Conservation (phyloP, 139 green algal genomes). For the Micromonas commoda region DNA sequence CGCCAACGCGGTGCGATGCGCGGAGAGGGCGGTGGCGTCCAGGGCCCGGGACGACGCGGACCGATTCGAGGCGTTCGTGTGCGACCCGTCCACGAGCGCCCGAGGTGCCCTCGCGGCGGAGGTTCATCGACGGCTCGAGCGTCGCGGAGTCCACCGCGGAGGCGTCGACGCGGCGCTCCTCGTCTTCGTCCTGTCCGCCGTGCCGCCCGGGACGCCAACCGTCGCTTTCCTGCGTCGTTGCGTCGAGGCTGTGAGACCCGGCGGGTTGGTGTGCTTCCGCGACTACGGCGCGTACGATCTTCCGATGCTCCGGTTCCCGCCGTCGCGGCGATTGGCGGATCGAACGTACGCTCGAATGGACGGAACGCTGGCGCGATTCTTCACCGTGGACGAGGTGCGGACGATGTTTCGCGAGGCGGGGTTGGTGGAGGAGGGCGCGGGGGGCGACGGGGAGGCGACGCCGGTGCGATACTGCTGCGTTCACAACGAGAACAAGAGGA, state of each 20-base stretch:
- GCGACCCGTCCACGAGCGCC: constrained; percentile 1
- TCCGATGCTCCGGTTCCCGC: constrained; percentile 24
- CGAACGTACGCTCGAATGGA: constrained; percentile 11
- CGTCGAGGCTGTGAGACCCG: neutral
- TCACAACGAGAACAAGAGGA: neutral
- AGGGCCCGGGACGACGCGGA: neutral
- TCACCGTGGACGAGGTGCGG: constrained; percentile 20
- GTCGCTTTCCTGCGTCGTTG: neutral
- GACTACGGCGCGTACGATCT: constrained; percentile 27
- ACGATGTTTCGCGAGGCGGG: constrained; percentile 15
- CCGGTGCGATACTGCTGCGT: neutral
- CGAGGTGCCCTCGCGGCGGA: too few species aligned
- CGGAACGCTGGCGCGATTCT: constrained; percentile 25
- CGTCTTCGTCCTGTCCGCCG: constrained; percentile 5
- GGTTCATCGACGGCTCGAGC: neutral
- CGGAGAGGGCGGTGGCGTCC: neutral
- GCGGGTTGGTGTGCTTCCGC: constrained; percentile 22
- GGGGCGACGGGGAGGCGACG: neutral
- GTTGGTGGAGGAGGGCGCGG: constrained; percentile 6
- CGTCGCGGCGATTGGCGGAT: neutral
- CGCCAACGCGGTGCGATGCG: constrained; percentile 5
- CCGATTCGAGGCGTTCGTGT: neutral
- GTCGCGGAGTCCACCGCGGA: neutral
- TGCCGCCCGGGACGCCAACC: neutral
- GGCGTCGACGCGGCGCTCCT: constrained; percentile 12